These are phyloP conservation scores for Sordaria brevicollis DNA, from an alignment of 495 filamentous ascomycete genomes.

Conservation along the genomic window DNA sequence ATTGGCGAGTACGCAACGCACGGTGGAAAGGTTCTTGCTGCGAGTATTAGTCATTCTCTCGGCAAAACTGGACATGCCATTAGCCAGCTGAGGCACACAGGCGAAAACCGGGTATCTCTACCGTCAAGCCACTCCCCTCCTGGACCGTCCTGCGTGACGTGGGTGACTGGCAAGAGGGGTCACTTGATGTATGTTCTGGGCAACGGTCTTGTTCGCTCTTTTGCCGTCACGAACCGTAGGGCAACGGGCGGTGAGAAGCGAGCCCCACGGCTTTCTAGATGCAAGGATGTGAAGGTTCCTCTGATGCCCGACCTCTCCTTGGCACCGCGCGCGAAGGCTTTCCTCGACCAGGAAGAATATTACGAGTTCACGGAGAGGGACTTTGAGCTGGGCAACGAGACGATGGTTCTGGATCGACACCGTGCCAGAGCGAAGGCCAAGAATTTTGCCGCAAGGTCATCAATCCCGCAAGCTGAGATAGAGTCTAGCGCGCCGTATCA, in stretches of 20 bases:
- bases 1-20: conserved; percentile 60
- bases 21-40: conserved; percentile 71
- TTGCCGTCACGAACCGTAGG: conserved; percentile 47
- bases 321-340: conserved; percentile 30
- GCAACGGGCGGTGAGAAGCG: conserved; percentile 27
- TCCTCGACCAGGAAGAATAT: conserved; percentile 38
- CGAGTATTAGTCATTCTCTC: conserved; percentile 73
- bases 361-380: conserved; percentile 37
- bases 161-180: conserved; percentile 44
- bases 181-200: conserved; percentile 49
- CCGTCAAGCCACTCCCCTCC: conserved; percentile 39
- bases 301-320: conserved; percentile 39
- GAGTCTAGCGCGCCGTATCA: conserved; percentile 86
- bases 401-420: conserved; percentile 27
- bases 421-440: conserved; percentile 16
- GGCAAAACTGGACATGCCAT: conserved; percentile 72
- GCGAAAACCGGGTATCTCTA: conserved; percentile 74
- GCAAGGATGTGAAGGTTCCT: conserved; percentile 56
- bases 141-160: conserved; percentile 43
- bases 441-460: conserved; percentile 32
- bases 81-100: conserved; percentile 67
- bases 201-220: conserved; percentile 51
- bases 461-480: conserved; percentile 81
- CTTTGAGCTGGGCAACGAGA: conserved; percentile 30
- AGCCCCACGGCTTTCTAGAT: conserved; percentile 38